Base-by-base conservation (phyloP, 179 eudicot genomes). In the Spergularia azorica region DNA sequence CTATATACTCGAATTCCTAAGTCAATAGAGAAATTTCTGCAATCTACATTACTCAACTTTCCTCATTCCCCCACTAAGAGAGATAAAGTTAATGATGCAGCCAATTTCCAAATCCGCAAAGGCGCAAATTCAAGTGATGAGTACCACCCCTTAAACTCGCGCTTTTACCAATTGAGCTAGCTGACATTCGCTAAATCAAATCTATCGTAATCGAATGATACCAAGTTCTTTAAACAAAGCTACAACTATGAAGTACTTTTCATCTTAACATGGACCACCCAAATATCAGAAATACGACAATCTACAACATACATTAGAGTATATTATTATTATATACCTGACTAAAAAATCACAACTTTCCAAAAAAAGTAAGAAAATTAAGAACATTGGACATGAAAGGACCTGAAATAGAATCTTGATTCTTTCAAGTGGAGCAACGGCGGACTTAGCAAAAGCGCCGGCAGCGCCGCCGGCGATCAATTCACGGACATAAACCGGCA, bases 391-490 rank as follows among this genome's bases (percentile, higher is more conserved):
- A 10, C 1, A 26, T 26, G 39, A 14, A 20, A 26, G 46, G 7
- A 75, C 76, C 75, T 94, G 99, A 80, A 94, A 87, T 36, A 96
- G 93, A 75, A 96, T 94, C 82, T 96, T 96, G 72, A 88, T 90
- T 70, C 98, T 86, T 77, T 96, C 99, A 61, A 96, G 88, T 0
- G 99, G 99, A 76, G 99, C 98, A 72, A 96, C 97, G 2, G 97
- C 85, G 14, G 98, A 87, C 78, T 96, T 96, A 51, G 97, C 95
- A 77, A 96, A 78, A 67, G 90, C 99, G 0, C 99, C 99, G 59
- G 98, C 94, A 68, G 93, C 92, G 12, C 99, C 99, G 36, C 99
- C 99, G 46, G 98, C 98, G 62, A 94, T 96, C 79, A 96, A 87
- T 80, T 96, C 99, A 82, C 88, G 90, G 1, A 86, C 98, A 83